phyloP scores from a whole-genome alignment of 2,329 filamentous ascomycete species.

The Aspergillus aculeatinus region DNA sequence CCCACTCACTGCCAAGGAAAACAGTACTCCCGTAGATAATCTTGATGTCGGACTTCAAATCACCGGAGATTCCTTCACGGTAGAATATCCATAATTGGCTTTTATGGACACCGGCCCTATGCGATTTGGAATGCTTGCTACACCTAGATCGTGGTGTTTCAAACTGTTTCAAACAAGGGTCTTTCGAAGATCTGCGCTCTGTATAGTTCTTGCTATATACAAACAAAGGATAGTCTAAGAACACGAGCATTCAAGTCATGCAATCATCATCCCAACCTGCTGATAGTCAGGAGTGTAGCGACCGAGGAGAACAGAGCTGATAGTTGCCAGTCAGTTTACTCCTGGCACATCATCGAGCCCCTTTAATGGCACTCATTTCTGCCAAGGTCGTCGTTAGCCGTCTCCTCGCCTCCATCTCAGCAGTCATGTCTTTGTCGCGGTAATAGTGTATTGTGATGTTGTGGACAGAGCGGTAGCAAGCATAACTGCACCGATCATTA shows the following conservation, averaged over 20 bases:
- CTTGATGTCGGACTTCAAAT: too few species aligned
- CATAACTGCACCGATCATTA: constrained; percentile 31
- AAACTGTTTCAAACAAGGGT: too few species aligned
- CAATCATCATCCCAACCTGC: background rate
- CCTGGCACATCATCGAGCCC: background rate
- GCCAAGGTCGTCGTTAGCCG: constrained; percentile 33
- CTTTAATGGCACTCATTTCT: constrained; percentile 27
- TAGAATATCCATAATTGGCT: too few species aligned
- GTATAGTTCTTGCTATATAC: background rate
- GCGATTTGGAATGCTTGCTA: too few species aligned
- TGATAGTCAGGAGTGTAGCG: background rate
- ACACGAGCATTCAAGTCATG: background rate
- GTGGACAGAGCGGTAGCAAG: constrained; percentile 40
- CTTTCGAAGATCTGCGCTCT: background rate
- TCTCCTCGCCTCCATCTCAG: constrained; percentile 39
- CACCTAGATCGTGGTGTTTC: too few species aligned
- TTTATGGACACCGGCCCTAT: too few species aligned
- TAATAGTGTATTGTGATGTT: constrained; percentile 42
- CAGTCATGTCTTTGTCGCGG: constrained; percentile 34
- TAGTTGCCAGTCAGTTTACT: background rate
- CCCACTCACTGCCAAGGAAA: background rate
- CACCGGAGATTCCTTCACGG: too few species aligned
- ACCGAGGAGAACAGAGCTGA: constrained; percentile 1
- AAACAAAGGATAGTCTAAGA: background rate
- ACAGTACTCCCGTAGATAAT: too few species aligned